phyloP scores from a whole-genome alignment of 306 rosid genomes.

The Cucumis hystrix region DNA sequence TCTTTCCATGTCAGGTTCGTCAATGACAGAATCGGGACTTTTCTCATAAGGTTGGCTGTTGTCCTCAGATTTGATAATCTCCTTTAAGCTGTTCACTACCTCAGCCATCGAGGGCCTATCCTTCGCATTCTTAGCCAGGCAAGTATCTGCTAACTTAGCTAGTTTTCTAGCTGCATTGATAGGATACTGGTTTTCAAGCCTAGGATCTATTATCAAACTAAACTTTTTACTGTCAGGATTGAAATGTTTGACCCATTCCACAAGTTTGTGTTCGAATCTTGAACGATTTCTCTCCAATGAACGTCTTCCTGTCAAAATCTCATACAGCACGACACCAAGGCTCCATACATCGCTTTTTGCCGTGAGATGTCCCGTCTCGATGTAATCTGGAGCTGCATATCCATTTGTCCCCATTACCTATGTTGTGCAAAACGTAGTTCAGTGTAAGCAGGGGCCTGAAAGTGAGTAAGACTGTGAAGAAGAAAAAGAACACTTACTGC shows the following conservation, averaged over 20 bases:
- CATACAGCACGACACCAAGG: conserved; percentile 66
- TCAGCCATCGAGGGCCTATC: conserved; percentile 61
- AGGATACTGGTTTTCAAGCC: conserved; percentile 43
- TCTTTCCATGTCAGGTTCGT: conserved; percentile 20
- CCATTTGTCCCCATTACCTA: conserved; percentile 86
- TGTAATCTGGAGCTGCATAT: conserved; percentile 88
- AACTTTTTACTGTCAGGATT: conserved; percentile 49
- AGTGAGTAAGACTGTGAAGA: neutral
- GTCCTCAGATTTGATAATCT: conserved; percentile 34
- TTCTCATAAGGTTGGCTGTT: conserved; percentile 16
- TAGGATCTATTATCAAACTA: conserved; percentile 42
- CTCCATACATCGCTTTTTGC: conserved; percentile 88
- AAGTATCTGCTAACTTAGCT: conserved; percentile 50
- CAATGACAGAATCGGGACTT: conserved; percentile 16
- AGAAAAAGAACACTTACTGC: conserved; percentile 43
- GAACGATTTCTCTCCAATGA: conserved; percentile 60
- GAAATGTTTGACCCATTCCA: conserved; percentile 72
- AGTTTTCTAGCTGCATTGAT: conserved; percentile 27
- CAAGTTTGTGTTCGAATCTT: conserved; percentile 50
- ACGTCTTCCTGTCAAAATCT: conserved; percentile 67
- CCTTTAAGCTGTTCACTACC: conserved; percentile 48
- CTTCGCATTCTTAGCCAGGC: conserved; percentile 51
- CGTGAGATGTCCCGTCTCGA: conserved; percentile 79
- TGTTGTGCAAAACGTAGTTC: neutral
- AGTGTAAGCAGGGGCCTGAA: neutral